Evolutionary conservation across 768 basidiomycete species (phyloP), one percentile per base, ranked within the genome.

Genomic region (Tylopilus subfusipes): DNA sequence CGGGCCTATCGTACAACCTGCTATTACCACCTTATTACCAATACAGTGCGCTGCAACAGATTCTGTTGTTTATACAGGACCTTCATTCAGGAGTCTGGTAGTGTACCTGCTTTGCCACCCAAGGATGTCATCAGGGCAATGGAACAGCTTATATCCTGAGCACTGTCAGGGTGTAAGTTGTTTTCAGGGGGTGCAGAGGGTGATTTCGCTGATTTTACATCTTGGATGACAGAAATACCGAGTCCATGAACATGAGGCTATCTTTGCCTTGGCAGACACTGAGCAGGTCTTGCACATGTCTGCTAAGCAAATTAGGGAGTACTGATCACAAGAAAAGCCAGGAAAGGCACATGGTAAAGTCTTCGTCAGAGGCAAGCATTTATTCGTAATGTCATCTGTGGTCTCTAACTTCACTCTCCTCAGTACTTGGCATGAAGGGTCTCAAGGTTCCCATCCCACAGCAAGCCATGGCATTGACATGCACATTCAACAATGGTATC

Each of bases 401-500:
- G 13, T 36, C 27, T 5, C 48, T 56, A 46, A 60, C 39, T 22
- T 5, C 21, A 30, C 40, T 39, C 30, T 9, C 12, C 24, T 29
- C 42, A 96, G 95, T 98, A 22, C 68, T 91, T 31, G 84, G 86
- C 33, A 78, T 93, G 54, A 88, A 82, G 62, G 81, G 79, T 44
- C 75, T 97, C 34, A 76, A 81, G 51, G 73, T 97, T 30, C 94
- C 95, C 1, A 60, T 98, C 27, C 95, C 94, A 0, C 73, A 75
- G n/a, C 78, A 90, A 58, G 72, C 81, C 0, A 93, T 93, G 0
- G 78, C 75, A 25, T 75, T 97, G 54, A 87, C 86, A 11, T 92
- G 92, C 69, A 93, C 92, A 0, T 77, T 98, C 56, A 97, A 98
- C 72, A 98, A 98, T 63, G 95, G 94, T 9, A 95, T 98, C 47